Base-by-base conservation (phyloP, 257 asterid species). In the Phtheirospermum japonicum region DNA sequence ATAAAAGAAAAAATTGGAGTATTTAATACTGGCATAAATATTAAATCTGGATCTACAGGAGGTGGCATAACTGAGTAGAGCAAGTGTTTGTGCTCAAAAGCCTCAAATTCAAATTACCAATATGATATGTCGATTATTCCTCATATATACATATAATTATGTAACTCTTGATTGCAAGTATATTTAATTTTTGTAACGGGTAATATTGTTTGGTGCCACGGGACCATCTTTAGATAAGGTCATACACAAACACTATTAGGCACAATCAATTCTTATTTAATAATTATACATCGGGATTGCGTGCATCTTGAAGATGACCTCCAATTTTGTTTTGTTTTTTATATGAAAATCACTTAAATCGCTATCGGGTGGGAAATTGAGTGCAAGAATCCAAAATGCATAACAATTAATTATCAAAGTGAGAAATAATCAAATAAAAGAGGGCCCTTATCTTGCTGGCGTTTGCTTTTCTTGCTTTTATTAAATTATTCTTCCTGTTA, bases 361-460 rank as follows among this genome's bases (percentile, higher is more conserved):
- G 28, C 28, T 23, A 23, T 23, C 28, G 28, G 1, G 28, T 23
- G 28, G 28, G 28, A 3, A 23, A 23, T 1, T 23, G 36, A 28
- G 34, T 16, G 63, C 64, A 59, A 72, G 10, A 52, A 23, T 72
- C 71, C 76, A 72, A 72, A 60, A 60, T 42, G 45, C 8, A 43
- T 53, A 45, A 23, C 3, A 23, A 23, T 23, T 23, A 23, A 23
- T 23, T 23, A 23, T 23, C 28, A 23, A 23, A 23, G 28, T 23
- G 3, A 23, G 28, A 23, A 23, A 23, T 23, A 23, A 23, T 23
- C 28, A 31, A 63, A 30, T 5, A 31, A 31, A 32, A 53, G 45
- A 12, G 75, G 70, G 71, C 33, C 63, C 71, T 34, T 52, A 23
- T 13, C 12, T 42, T 65, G 71, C 60, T 71, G 66, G 49, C 66